Evolutionary conservation across 257 asterid species (phyloP).

Genomic region (Knoxia roxburghii): DNA sequence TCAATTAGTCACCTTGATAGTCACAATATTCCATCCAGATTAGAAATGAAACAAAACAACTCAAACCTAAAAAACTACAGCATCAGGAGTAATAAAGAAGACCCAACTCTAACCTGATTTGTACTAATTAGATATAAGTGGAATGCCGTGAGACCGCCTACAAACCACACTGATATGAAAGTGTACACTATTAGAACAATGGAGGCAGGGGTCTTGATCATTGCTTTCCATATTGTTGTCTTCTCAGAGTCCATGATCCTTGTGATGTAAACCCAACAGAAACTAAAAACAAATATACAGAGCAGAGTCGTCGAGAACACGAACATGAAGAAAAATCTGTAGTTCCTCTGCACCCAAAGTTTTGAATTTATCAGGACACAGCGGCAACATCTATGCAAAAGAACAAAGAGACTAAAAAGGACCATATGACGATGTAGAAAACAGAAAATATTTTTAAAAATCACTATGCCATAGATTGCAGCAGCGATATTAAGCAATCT

Average conservation of each 20-base stretch:
- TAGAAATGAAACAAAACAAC: background rate
- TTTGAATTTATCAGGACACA: slow-evolving; percentile 15
- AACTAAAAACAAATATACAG: slow-evolving; percentile 78
- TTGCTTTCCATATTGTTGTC: slow-evolving; percentile 78
- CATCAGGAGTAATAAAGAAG: background rate
- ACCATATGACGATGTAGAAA: background rate
- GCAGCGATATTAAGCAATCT: background rate
- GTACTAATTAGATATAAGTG: slow-evolving; percentile 88
- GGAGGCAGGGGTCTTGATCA: slow-evolving; percentile 91
- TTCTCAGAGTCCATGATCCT: slow-evolving; percentile 63
- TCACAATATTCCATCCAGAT: background rate
- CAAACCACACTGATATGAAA: slow-evolving; percentile 92
- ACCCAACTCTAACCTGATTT: slow-evolving; percentile 59
- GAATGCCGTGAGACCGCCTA: slow-evolving; percentile 92
- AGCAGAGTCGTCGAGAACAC: slow-evolving; percentile 98
- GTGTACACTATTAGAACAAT: slow-evolving; percentile 84
- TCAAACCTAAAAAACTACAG: background rate
- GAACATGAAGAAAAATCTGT: slow-evolving; percentile 98
- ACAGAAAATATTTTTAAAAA: background rate
- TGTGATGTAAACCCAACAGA: slow-evolving; percentile 89
- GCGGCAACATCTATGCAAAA: background rate
- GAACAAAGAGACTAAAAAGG: background rate
- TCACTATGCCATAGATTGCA: background rate
- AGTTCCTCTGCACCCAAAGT: slow-evolving; percentile 70
- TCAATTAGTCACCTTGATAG: background rate